Percentiles rank a stretch among this genome's conserved stretches.
phyloP scores from a whole-genome alignment of 2,329 filamentous ascomycete genomes.

The Penicillium thymicola region DNA sequence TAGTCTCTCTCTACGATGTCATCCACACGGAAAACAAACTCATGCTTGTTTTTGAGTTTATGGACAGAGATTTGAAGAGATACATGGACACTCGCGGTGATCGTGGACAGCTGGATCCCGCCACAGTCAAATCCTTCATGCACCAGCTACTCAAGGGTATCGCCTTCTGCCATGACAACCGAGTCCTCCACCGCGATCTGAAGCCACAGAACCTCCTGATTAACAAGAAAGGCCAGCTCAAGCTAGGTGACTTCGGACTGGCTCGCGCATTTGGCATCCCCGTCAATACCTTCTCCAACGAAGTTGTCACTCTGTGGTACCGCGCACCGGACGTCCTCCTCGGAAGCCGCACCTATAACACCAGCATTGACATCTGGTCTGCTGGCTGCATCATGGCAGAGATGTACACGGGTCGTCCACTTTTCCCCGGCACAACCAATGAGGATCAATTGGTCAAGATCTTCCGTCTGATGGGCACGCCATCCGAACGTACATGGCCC shows the following conservation, averaged over 20 bases:
- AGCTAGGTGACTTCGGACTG: slow-evolving; percentile 91
- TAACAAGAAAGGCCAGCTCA: slow-evolving; percentile 84
- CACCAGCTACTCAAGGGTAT: slow-evolving; percentile 94
- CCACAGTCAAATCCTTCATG: slow-evolving; percentile 98
- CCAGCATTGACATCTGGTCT: slow-evolving; percentile 99
- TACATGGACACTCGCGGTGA: slow-evolving; percentile 97
- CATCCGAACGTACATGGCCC: slow-evolving; percentile 91
- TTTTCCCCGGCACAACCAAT: slow-evolving; percentile 97
- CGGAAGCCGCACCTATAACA: slow-evolving; percentile 94
- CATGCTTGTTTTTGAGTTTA: slow-evolving; percentile 98
- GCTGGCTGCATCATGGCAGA: slow-evolving; percentile 99
- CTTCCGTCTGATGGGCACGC: slow-evolving; percentile 97
- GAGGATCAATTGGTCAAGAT: slow-evolving; percentile 97
- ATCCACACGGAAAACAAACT: slow-evolving; percentile 99
- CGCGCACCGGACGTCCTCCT: slow-evolving; percentile 92
- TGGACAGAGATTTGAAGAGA: slow-evolving; percentile 97
- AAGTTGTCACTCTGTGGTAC: slow-evolving; percentile 97
- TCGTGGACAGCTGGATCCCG: slow-evolving; percentile 79
- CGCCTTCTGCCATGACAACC: slow-evolving; percentile 96
- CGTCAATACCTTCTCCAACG: slow-evolving; percentile 97
- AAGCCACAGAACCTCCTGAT: slow-evolving; percentile 97
- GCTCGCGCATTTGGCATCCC: slow-evolving; percentile 94
- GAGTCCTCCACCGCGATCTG: slow-evolving; percentile 89
- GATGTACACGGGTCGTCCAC: slow-evolving; percentile 93
- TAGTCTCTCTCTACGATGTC: slow-evolving; percentile 94